phyloP scores from a whole-genome alignment of 495 filamentous ascomycete genomes.

The Tuber magnatum region DNA sequence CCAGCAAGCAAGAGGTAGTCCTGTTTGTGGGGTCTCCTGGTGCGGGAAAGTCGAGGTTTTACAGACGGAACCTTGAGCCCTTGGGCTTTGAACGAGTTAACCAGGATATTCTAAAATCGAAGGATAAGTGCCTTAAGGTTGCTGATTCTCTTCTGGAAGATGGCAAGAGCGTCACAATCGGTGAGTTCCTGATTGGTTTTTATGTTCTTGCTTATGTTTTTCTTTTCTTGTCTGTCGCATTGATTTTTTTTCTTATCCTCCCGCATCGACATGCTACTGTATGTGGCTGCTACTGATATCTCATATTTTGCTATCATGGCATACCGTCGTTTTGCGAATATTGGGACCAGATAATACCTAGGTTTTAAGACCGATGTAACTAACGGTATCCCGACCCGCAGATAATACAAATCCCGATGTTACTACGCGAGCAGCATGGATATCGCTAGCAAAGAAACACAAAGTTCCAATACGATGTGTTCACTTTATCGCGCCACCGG shows the following conservation, averaged over 20 bases:
- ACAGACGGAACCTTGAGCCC: conserved; percentile 68
- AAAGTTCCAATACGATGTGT: conserved; percentile 74
- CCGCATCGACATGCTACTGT: not conserved
- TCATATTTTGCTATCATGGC: conserved; percentile 10
- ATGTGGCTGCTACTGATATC: conserved; percentile 7
- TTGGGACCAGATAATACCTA: conserved; percentile 19
- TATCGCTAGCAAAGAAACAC: conserved; percentile 61
- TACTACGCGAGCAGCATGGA: conserved; percentile 67
- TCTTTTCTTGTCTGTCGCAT: not conserved
- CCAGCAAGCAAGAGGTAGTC: conserved; percentile 63
- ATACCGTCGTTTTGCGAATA: conserved; percentile 18
- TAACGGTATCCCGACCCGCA: conserved; percentile 42
- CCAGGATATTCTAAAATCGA: conserved; percentile 79
- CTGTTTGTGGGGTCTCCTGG: conserved; percentile 83
- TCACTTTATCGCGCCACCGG: conserved; percentile 65
- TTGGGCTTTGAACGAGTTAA: conserved; percentile 80
- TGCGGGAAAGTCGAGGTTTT: conserved; percentile 86
- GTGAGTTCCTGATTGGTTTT: conserved; percentile 47
- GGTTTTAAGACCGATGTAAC: conserved; percentile 15
- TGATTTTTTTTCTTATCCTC: conserved; percentile 5
- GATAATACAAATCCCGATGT: conserved; percentile 88
- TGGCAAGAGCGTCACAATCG: conserved; percentile 64
- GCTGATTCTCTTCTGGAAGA: conserved; percentile 57
- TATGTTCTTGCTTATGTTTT: not conserved
- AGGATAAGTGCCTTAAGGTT: conserved; percentile 71